Evolutionary conservation across 2,329 filamentous ascomycete genomes (phyloP).

Genomic region (Neoscytalidium dimidiatum): DNA sequence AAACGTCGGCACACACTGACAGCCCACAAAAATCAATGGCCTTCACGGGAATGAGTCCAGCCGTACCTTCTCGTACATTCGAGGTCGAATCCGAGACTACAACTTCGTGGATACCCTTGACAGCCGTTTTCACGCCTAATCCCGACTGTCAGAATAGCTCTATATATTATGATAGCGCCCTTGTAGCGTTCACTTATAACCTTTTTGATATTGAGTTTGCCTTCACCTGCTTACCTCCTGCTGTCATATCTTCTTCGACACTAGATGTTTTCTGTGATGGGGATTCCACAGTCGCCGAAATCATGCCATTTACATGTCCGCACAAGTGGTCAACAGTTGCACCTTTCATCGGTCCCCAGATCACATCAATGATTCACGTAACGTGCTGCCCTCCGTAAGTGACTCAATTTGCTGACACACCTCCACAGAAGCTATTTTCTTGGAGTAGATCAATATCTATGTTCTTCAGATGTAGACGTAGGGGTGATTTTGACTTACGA

Average conservation of each 20-base stretch:
- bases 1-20: too few species aligned
- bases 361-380: neutral
- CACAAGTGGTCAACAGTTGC: neutral
- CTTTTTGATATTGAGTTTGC: too few species aligned
- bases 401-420: neutral
- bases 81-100: neutral
- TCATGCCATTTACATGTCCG: neutral
- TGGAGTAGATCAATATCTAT: accelerated
- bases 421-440: neutral
- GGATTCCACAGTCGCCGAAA: too few species aligned
- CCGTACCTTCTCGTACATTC: neutral
- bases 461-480: neutral
- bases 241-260: neutral
- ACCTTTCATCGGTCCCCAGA: neutral
- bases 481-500: too few species aligned
- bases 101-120: neutral
- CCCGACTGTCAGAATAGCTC: neutral
- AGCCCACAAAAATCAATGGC: too few species aligned
- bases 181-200: too few species aligned
- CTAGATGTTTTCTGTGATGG: neutral
- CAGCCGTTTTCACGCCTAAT: neutral
- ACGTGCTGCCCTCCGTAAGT: neutral
- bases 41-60: neutral
- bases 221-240: neutral
- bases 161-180: neutral